A percentile compares a stretch with the other conserved stretches of the same genome.
phyloP scores from a whole-genome alignment of 768 basidiomycete species.

The Mycena olivaceomarginata region DNA sequence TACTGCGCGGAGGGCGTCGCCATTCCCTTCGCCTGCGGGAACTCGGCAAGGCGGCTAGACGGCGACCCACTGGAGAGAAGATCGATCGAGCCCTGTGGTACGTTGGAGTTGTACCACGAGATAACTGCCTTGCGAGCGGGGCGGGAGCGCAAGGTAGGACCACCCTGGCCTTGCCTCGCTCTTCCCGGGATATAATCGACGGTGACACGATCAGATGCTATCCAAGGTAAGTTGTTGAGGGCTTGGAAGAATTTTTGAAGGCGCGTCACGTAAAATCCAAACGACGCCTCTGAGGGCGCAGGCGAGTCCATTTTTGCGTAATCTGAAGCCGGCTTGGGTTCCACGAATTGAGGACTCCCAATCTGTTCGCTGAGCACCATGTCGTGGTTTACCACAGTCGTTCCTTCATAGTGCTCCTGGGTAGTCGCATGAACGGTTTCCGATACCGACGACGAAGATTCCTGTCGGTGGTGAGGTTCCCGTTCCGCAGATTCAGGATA shows the following conservation, averaged over 20 bases:
- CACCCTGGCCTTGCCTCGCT: slow-evolving; percentile 31
- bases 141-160: slow-evolving; percentile 11
- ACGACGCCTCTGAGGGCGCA: slow-evolving; percentile 57
- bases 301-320: slow-evolving; percentile 70
- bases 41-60: slow-evolving; percentile 22
- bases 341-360: slow-evolving; percentile 60
- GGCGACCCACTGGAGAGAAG: slow-evolving; percentile 15
- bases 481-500: slow-evolving; percentile 3
- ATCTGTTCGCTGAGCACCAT: slow-evolving; percentile 44
- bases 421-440: slow-evolving; percentile 47
- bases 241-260: slow-evolving; percentile 56
- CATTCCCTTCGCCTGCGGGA: slow-evolving; percentile 25
- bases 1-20: slow-evolving; percentile 6
- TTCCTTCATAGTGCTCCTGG: slow-evolving; percentile 48
- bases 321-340: slow-evolving; percentile 65
- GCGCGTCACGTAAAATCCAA: slow-evolving; percentile 57
- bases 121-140: slow-evolving; percentile 47
- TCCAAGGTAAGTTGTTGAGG: slow-evolving; percentile 67
- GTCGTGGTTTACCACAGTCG: slow-evolving; percentile 45
- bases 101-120: slow-evolving; percentile 50
- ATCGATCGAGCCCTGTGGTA: slow-evolving; percentile 34
- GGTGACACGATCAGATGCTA: slow-evolving; percentile 62
- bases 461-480: slow-evolving; percentile 42
- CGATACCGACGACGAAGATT: slow-evolving; percentile 43
- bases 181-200: slow-evolving; percentile 65